Base-by-base conservation (phyloP, 805 yeast genomes). In the Starmerella stellata region DNA sequence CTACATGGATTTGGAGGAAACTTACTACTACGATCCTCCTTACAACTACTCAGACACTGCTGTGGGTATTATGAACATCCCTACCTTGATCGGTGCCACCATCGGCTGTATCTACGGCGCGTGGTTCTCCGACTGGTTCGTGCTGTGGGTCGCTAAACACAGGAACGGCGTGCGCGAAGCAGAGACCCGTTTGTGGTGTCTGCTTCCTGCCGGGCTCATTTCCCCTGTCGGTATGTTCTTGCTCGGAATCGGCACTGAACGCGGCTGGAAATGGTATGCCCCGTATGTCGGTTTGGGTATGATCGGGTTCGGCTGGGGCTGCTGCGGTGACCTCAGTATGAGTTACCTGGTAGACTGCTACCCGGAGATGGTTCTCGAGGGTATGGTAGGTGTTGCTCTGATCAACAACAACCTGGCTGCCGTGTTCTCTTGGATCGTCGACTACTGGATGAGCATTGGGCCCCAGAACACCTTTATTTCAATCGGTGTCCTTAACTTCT, bases 41-140 rank as follows among this genome's bases (percentile, higher is more conserved):
- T 78, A 70, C 65, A 68, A 69, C 55, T 75, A 75, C 51, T 62
- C 73, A 14, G 66, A 74, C 47, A 65, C 68, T 4, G 78, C 74
- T 28, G 80, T 78, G 20, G 83, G 82, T 0, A 51, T 78, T 31
- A 76, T 78, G 83, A 77, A 78, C 49, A 63, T 78, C 18, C 83
- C 87, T 0, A 63, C 74, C 2, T 65, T 70, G 43, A 52, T 65
- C 24, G 69, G 75, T 1, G 74, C 78, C 4, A 56, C 68, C 19
- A 57, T 70, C 14, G 70, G 69, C 41, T 61, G 67, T 21, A 38
- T 65, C 34, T 55, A 63, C 38, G 65, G 69, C 2, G 77, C 76
- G 13, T 57, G 59, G 51, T 52, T 65, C 18, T 62, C 69, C 5
- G 78, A 74, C 52, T 64, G 63, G 64, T 52, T 70, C 40, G 68